Conservation (phyloP, 257 asterid genomes). For the Fraxinus cuspidata region DNA sequence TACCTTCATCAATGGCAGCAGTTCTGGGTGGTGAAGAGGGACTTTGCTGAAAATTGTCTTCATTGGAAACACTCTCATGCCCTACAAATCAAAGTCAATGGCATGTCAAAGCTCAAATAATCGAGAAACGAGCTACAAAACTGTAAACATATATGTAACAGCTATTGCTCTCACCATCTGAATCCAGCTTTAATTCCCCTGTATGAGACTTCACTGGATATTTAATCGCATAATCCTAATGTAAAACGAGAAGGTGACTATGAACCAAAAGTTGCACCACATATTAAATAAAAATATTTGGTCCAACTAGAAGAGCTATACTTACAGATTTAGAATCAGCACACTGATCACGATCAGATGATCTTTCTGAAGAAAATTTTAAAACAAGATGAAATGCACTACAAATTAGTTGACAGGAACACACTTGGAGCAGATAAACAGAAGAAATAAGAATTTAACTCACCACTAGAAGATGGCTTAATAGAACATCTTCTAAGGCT, state of each 20-base stretch:
- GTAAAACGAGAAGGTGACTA: conserved; percentile 5
- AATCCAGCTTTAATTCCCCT: conserved; percentile 34
- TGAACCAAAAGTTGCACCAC: conserved; percentile 20
- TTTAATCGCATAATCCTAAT: conserved; percentile 42
- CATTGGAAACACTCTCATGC: conserved; percentile 42
- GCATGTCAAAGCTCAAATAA: conserved; percentile 34
- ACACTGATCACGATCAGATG: conserved; percentile 18
- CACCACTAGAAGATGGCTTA: conserved; percentile 48
- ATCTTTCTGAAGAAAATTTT: conserved; percentile 45
- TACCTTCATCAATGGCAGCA: conserved; percentile 52
- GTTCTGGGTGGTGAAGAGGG: conserved; percentile 34
- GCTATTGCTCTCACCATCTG: conserved; percentile 42
- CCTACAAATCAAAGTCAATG: conserved; percentile 37
- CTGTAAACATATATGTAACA: conserved; percentile 1
- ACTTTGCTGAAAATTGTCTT: conserved; percentile 28
- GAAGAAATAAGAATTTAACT: conserved; percentile 26
- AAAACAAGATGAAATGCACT: conserved; percentile 18
- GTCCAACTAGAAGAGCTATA: conserved; percentile 26
- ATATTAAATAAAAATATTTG: conserved; percentile 18
- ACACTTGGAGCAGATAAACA: not conserved
- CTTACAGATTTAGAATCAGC: conserved; percentile 44
- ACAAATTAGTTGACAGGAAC: not conserved
- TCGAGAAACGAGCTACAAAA: conserved; percentile 29
- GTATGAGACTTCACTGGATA: conserved; percentile 29
- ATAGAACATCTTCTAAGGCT: conserved; percentile 27